Evolutionary conservation across 352 stramenopile genomes (phyloP).

Genomic region (Globisporangium acanthophoron): DNA sequence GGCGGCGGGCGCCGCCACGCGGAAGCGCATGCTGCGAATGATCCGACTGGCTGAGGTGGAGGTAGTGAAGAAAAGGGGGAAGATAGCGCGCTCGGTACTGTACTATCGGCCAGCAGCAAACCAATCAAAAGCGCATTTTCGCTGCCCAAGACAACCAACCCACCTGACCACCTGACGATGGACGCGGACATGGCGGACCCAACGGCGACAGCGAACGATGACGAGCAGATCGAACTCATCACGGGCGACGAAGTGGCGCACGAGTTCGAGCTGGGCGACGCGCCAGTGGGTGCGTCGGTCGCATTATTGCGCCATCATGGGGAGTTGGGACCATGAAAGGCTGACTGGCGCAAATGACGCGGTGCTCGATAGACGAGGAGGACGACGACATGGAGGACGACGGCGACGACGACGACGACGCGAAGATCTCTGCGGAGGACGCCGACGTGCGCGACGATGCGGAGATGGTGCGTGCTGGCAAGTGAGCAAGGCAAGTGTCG

Average conservation of each 20-base stretch:
- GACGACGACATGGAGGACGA: slow-evolving; percentile 58
- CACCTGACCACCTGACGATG: slow-evolving; percentile 20
- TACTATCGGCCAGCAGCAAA: neutral
- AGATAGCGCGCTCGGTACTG: slow-evolving; percentile 18
- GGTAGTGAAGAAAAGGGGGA: neutral
- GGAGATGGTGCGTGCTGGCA: slow-evolving; percentile 37
- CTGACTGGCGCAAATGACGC: neutral
- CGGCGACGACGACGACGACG: slow-evolving; percentile 32
- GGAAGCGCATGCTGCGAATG: slow-evolving; percentile 57
- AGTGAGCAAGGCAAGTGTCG: neutral
- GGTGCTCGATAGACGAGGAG: slow-evolving; percentile 37
- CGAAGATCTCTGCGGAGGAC: slow-evolving; percentile 51
- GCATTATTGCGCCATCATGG: neutral
- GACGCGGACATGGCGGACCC: slow-evolving; percentile 24
- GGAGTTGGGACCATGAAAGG: no score
- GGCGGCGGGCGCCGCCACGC: slow-evolving; percentile 55
- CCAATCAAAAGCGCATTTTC: neutral
- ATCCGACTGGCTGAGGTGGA: neutral
- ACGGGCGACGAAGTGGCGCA: slow-evolving; percentile 68
- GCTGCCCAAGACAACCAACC: neutral
- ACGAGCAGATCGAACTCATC: slow-evolving; percentile 82
- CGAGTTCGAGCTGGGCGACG: slow-evolving; percentile 83
- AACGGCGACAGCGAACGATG: slow-evolving; percentile 21
- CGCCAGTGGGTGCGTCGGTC: slow-evolving; percentile 44
- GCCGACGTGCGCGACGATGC: slow-evolving; percentile 76